Evolutionary conservation across 495 filamentous ascomycete genomes (phyloP), one percentile per base, ranked within the genome.

Genomic region (Annulohypoxylon stygium): DNA sequence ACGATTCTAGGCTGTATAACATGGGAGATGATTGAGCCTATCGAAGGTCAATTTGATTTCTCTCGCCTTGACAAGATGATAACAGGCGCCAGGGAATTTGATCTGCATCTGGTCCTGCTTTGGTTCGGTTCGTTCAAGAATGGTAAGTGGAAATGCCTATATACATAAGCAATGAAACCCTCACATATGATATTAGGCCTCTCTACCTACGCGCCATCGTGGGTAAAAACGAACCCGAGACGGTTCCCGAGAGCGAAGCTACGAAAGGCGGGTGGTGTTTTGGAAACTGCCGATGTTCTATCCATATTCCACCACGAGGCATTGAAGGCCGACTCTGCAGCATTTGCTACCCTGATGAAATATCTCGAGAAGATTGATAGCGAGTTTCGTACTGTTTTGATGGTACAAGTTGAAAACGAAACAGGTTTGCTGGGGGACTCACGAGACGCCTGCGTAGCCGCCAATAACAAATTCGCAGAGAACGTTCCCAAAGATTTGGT

Each of bases 71-170:
- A 30, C 23, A 53, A 53, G 8, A 20, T 53, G 11, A 53, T 53
- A 11, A 2, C 5, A 0, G 18, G 25, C 9, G 48, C 48, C 4
- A 26, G 48, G 25, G 12, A 30, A 12, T 9, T 26, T 53, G 48
- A 7, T 5, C 18, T 53, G 1, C 48, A 53, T 30, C 8, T 53
- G 8, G 48, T 53, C 20, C 26, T 53, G 12, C 20, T 53, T 20
- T 53, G 48, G 48, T 30, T 53, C 4, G 48, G 48, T 26, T 53
- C 25, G 26, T 53, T 53, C 48, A 53, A 53, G 23, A 53, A 53
- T n/a, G 48, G 48, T 53, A 4, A 26, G 48, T 53, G 2, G 6
- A 20, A 16, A 47, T 20, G 1, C 43, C 4, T 20, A 53, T 30
- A 26, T 30, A 3, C 20, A 9, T 9, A 30, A 30, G 48, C 25